A percentile compares a stretch with the other conserved stretches of the same genome.
These are phyloP conservation scores for Bipolaris gigantea DNA, from an alignment of 2,329 filamentous ascomycete species.

Conservation along the genomic window DNA sequence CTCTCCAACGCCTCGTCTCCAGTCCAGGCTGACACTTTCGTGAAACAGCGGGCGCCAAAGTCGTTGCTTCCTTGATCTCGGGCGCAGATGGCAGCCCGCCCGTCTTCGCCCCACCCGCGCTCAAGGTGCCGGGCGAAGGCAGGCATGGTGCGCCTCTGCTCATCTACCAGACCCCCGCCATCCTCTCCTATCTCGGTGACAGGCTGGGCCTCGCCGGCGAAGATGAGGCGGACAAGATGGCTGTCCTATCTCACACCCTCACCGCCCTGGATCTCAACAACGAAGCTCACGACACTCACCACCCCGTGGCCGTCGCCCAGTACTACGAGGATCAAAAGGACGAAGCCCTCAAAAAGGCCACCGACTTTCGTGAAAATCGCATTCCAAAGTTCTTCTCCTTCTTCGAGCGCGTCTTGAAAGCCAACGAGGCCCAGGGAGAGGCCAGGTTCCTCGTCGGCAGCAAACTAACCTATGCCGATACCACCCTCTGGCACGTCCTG, in stretches of 20 bases:
- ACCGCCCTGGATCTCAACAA: conserved; percentile 73
- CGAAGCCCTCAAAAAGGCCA: conserved; percentile 61
- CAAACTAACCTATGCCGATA: conserved; percentile 69
- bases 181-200: conserved; percentile 69
- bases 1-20: not conserved
- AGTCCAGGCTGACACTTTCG: not conserved
- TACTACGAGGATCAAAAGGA: conserved; percentile 78
- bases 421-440: conserved; percentile 59
- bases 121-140: conserved; percentile 55
- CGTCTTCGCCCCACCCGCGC: conserved; percentile 66
- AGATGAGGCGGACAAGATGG: conserved; percentile 55
- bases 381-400: conserved; percentile 74
- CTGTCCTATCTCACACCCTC: conserved; percentile 65
- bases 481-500: conserved; percentile 70
- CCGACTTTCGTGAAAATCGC: conserved; percentile 61
- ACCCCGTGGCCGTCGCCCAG: conserved; percentile 62
- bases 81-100: conserved; percentile 64
- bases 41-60: conserved; percentile 43
- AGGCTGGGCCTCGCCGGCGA: conserved; percentile 60
- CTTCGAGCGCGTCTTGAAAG: conserved; percentile 66
- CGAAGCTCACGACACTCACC: conserved; percentile 75
- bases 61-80: conserved; percentile 54
- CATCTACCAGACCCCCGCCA: conserved; percentile 72
- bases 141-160: conserved; percentile 59
- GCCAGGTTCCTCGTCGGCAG: conserved; percentile 67